A percentile compares a stretch with the other conserved stretches of the same genome.
Conservation (phyloP, 2,329 filamentous ascomycete genomes). For the Fusarium neocosmosporiellum region DNA sequence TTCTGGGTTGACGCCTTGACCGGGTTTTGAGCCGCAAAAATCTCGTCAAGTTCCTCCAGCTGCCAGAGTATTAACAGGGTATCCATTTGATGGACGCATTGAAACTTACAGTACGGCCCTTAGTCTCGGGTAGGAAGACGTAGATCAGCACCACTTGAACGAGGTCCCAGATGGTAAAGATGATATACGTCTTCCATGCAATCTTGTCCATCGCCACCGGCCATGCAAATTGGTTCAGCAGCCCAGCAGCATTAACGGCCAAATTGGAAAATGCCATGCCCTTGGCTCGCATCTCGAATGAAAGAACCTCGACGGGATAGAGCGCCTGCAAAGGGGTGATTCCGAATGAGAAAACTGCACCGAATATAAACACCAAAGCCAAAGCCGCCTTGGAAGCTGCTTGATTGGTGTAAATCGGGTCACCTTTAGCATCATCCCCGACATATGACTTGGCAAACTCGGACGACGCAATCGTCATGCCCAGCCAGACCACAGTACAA, state of each 20-base stretch:
- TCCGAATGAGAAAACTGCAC: not conserved
- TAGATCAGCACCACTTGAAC: slow-evolving; percentile 6
- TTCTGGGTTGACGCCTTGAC: not conserved
- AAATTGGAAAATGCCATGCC: slow-evolving; percentile 62
- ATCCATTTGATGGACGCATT: not conserved
- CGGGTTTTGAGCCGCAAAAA: not conserved
- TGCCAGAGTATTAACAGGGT: not conserved
- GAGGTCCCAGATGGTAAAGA: slow-evolving; percentile 57
- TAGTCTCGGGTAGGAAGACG: not conserved
- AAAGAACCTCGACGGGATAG: slow-evolving; percentile 63
- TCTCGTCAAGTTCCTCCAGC: not conserved
- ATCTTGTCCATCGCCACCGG: slow-evolving; percentile 61
- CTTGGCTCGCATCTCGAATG: slow-evolving; percentile 64
- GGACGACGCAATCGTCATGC: not conserved
- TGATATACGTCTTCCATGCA: slow-evolving; percentile 64
- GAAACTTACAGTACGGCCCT: not conserved
- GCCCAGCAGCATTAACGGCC: slow-evolving; percentile 56
- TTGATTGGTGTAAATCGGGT: not conserved
- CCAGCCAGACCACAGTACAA: not conserved
- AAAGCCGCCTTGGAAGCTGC: not conserved
- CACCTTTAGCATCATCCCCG: not conserved
- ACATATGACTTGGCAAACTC: not conserved
- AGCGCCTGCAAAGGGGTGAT: slow-evolving; percentile 37
- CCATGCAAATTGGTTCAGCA: slow-evolving; percentile 60
- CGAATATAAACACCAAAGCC: not conserved